These are phyloP conservation scores for Wickerhamiella galacta DNA, from an alignment of 805 yeast species.

Conservation along the genomic window DNA sequence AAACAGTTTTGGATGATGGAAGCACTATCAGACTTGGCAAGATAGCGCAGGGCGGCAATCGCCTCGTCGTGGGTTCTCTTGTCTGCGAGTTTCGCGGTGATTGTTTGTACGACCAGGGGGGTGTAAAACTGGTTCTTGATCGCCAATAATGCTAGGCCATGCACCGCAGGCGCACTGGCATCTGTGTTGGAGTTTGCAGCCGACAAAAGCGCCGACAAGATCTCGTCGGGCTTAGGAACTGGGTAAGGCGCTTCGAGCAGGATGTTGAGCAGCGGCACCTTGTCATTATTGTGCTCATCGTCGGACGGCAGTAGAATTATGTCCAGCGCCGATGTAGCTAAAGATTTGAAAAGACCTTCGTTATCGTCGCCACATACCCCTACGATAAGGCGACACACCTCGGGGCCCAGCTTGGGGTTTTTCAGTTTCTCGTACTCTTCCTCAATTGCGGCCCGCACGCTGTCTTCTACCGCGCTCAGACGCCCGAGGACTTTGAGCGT, in stretches of 20 bases:
- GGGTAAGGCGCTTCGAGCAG: conserved; percentile 15
- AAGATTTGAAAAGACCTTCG: background rate
- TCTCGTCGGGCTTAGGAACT: conserved; percentile 46
- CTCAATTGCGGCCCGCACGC: conserved; percentile 24
- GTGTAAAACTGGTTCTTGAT: conserved; percentile 13
- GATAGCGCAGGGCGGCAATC: conserved; percentile 34
- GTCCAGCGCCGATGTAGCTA: background rate
- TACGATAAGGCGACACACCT: conserved; percentile 4
- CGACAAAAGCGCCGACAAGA: conserved; percentile 46
- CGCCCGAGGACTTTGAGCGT: conserved; percentile 31
- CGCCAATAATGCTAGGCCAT: conserved; percentile 43
- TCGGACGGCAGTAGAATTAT: background rate
- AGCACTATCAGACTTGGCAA: conserved; percentile 26
- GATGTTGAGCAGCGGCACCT: conserved; percentile 8
- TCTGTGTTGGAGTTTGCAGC: conserved; percentile 55
- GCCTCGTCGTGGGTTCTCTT: conserved; percentile 38
- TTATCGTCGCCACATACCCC: conserved; percentile 2
- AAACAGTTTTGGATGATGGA: conserved; percentile 35
- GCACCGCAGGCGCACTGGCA: conserved; percentile 46
- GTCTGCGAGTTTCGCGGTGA: conserved; percentile 18
- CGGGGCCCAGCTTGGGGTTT: conserved; percentile 5
- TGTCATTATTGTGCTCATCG: no score
- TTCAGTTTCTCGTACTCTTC: conserved; percentile 4
- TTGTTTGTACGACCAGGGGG: conserved; percentile 10
- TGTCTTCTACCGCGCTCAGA: conserved; percentile 24